A percentile compares a stretch with the other conserved stretches of the same genome.
phyloP scores from a whole-genome alignment of 257 asterid genomes.

The Nicotiana attenuata region DNA sequence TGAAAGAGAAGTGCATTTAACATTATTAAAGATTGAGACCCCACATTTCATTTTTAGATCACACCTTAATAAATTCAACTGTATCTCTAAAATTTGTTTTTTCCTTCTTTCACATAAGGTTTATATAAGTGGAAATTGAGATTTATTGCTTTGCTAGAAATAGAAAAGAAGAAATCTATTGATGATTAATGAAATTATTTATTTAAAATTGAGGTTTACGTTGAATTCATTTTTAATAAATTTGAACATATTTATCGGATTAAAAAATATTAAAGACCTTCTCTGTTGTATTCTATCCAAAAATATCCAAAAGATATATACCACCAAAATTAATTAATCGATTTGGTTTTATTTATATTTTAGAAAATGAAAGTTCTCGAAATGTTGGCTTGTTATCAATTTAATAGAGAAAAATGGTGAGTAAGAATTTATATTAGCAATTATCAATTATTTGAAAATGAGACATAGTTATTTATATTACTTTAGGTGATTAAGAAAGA shows the following conservation, averaged over 20 bases:
- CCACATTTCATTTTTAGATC: background rate
- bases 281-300: background rate
- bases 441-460: too few species aligned
- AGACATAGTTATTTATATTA: too few species aligned
- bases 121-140: background rate
- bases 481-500: too few species aligned
- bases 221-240: background rate
- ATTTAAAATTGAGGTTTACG: background rate
- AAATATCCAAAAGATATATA: background rate
- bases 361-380: too few species aligned
- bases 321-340: too few species aligned
- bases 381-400: too few species aligned
- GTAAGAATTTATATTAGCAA: too few species aligned
- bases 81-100: background rate
- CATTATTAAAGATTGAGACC: background rate
- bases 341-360: too few species aligned
- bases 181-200: background rate
- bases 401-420: too few species aligned
- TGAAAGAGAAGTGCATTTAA: background rate
- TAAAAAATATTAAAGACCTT: background rate
- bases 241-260: too few species aligned
- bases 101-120: background rate
- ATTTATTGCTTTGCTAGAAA: background rate
- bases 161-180: background rate
- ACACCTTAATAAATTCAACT: background rate